Evolutionary conservation across 768 basidiomycete genomes (phyloP).

Genomic region (Rhizopogon vulgaris): DNA sequence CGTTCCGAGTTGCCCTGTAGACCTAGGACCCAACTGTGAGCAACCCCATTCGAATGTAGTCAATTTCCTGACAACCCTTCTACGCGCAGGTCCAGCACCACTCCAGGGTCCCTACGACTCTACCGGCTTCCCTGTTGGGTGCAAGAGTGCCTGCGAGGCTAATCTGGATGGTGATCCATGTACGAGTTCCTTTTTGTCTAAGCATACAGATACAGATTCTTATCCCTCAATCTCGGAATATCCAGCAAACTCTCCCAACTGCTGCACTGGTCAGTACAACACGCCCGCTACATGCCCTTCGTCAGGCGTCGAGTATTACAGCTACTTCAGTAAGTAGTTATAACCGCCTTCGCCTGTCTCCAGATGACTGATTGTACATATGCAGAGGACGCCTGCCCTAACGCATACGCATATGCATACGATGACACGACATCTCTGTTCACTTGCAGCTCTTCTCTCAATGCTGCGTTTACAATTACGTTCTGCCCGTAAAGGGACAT

Average conservation of each 20-base stretch:
- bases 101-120: conserved; percentile 50
- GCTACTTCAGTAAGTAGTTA: conserved; percentile 38
- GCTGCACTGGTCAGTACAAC: conserved; percentile 52
- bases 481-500: conserved; percentile 31
- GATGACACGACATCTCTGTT: conserved; percentile 44
- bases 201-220: not conserved
- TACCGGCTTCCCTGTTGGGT: conserved; percentile 51
- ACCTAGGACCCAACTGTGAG: conserved; percentile 53
- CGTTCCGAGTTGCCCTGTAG: conserved; percentile 53
- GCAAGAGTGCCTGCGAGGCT: conserved; percentile 51
- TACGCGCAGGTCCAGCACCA: conserved; percentile 36
- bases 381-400: conserved; percentile 36
- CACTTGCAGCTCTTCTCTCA: conserved; percentile 31
- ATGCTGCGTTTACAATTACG: conserved; percentile 39
- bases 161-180: conserved; percentile 28
- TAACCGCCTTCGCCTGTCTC: not conserved
- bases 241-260: conserved; percentile 52
- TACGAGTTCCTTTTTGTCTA: conserved; percentile 8
- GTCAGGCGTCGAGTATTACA: conserved; percentile 35
- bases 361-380: not conserved
- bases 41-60: not conserved
- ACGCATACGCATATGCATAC: conserved; percentile 46
- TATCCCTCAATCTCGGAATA: not conserved
- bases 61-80: not conserved
- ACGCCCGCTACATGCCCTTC: conserved; percentile 52